These are phyloP conservation scores for Paramecium biaurelia DNA, from an alignment of 73 alveolate genomes.

Conservation along the genomic window DNA sequence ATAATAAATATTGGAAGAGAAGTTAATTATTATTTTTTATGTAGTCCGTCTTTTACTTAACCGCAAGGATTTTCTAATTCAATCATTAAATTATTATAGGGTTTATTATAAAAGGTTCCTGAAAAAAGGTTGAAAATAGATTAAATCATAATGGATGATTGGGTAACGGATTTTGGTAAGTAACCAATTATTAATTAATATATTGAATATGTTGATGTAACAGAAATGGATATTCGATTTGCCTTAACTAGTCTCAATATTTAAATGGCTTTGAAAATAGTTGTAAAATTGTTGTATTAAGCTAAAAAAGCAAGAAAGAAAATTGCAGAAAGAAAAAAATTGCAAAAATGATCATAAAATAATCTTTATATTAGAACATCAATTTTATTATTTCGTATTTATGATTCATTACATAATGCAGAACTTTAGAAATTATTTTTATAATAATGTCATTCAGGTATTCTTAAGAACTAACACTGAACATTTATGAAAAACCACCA, in stretches of 20 bases:
- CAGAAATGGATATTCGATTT: background rate
- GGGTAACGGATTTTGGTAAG: constrained; percentile 33
- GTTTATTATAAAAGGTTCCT: background rate
- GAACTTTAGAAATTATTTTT: background rate
- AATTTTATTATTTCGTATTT: background rate
- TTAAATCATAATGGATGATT: constrained; percentile 14
- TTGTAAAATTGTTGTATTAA: constrained; percentile 5
- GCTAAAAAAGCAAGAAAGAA: constrained; percentile 34
- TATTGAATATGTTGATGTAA: background rate
- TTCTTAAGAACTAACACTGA: background rate
- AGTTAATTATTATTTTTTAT: background rate
- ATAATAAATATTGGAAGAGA: constrained; percentile 50
- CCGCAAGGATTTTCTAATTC: constrained; percentile 24
- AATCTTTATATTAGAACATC: background rate
- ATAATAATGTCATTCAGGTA: background rate
- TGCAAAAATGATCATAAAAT: background rate
- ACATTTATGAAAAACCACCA: background rate
- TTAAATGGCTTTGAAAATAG: constrained; percentile 41
- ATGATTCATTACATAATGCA: background rate
- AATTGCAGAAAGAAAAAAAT: constrained; percentile 21
- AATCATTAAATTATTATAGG: background rate
- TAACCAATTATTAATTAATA: background rate
- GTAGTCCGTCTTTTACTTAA: background rate
- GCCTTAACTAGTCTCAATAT: constrained; percentile 42
- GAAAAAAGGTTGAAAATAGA: background rate